Evolutionary conservation across 2,329 filamentous ascomycete species (phyloP).

Genomic region (Claviceps quebecensis): DNA sequence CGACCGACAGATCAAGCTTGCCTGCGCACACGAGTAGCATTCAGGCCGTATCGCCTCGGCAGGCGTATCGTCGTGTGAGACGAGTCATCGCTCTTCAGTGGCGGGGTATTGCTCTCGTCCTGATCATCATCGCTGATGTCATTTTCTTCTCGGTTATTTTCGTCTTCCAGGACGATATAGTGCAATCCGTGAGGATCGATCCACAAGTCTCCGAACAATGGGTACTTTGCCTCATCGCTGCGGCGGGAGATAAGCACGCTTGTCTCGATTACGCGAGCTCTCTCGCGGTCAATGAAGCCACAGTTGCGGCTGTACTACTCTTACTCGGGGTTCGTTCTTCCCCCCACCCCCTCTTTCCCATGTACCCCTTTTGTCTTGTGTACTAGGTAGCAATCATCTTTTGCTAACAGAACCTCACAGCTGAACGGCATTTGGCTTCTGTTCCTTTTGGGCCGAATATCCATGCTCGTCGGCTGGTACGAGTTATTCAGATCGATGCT

Average conservation of each 20-base stretch:
- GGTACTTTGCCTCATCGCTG: slow-evolving; percentile 53
- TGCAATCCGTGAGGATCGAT: slow-evolving; percentile 43
- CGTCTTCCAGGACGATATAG: slow-evolving; percentile 68
- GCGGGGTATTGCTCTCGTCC: slow-evolving; percentile 79
- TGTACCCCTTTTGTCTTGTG: not conserved
- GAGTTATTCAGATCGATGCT: slow-evolving; percentile 41
- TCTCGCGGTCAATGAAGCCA: slow-evolving; percentile 60
- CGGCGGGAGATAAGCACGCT: slow-evolving; percentile 41
- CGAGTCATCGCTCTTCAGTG: slow-evolving; percentile 86
- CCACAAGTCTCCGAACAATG: slow-evolving; percentile 44
- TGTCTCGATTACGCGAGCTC: slow-evolving; percentile 48
- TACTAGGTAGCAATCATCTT: slow-evolving; percentile 2
- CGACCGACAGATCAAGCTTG: slow-evolving; percentile 57
- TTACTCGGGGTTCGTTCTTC: slow-evolving; percentile 49
- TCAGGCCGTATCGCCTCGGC: slow-evolving; percentile 63
- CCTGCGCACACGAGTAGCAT: slow-evolving; percentile 61
- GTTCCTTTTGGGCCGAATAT: slow-evolving; percentile 64
- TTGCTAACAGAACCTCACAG: slow-evolving; percentile 25
- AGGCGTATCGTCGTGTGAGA: slow-evolving; percentile 75
- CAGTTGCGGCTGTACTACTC: slow-evolving; percentile 67
- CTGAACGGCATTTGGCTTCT: slow-evolving; percentile 77
- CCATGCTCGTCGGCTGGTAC: slow-evolving; percentile 76
- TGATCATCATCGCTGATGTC: slow-evolving; percentile 81
- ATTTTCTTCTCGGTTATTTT: slow-evolving; percentile 91
- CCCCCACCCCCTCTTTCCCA: not conserved